A percentile compares a stretch with the other conserved stretches of the same genome.
These are phyloP conservation scores for Ophiostoma ulmi DNA, from an alignment of 2,329 filamentous ascomycete genomes.

Conservation along the genomic window DNA sequence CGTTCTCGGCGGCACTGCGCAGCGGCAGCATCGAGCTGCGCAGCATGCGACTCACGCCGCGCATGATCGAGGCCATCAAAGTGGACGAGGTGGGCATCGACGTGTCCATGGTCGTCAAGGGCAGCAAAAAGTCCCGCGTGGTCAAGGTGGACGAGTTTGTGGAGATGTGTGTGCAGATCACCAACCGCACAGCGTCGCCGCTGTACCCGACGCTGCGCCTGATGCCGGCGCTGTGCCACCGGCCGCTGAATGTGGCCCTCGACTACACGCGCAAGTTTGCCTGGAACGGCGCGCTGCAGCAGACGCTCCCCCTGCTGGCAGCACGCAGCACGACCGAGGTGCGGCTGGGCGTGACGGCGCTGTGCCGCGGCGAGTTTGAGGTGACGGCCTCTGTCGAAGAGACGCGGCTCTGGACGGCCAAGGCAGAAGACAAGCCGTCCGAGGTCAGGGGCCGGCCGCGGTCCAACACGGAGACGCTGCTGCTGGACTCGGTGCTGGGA, in stretches of 20 bases:
- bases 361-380: conserved; percentile 79
- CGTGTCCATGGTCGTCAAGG: conserved; percentile 47
- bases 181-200: conserved; percentile 63
- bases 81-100: conserved; percentile 72
- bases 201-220: conserved; percentile 70
- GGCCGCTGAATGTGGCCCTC: conserved; percentile 65
- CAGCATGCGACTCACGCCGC: conserved; percentile 63
- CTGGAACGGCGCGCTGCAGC: conserved; percentile 81
- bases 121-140: conserved; percentile 18
- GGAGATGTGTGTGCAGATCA: conserved; percentile 64
- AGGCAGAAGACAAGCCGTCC: conserved; percentile 19
- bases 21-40: conserved; percentile 70
- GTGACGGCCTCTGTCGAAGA: conserved; percentile 78
- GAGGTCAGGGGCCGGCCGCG: conserved; percentile 35
- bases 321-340: conserved; percentile 57
- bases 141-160: conserved; percentile 58
- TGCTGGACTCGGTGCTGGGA: conserved; percentile 56
- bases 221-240: conserved; percentile 69
- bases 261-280: conserved; percentile 77
- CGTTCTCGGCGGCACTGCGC: conserved; percentile 2
- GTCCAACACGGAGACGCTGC: conserved; percentile 52
- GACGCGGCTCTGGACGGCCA: conserved; percentile 51
- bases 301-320: conserved; percentile 58
- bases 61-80: conserved; percentile 79
- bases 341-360: conserved; percentile 63